Conservation (phyloP, 345 rosid genomes). For the Theobroma cacao region DNA sequence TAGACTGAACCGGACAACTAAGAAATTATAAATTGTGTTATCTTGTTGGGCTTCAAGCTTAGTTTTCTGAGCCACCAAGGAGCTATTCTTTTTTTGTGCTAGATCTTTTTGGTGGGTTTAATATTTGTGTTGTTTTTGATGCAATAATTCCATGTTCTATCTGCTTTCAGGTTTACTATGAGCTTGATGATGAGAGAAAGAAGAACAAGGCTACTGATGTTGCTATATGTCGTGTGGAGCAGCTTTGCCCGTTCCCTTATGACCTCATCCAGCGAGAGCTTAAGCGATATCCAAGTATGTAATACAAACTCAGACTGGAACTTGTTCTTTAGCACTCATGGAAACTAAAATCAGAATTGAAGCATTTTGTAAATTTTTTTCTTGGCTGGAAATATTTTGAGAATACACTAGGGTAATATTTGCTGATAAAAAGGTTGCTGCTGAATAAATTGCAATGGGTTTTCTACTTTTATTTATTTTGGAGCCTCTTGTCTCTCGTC, state of each 20-base stretch:
- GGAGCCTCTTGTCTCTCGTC: neutral
- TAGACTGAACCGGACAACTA: neutral
- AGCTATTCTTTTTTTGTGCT: too few species aligned
- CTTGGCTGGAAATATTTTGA: neutral
- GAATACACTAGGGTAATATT: neutral
- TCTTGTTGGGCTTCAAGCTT: neutral
- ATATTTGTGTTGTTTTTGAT: neutral
- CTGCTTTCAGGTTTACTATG: slow-evolving; percentile 50
- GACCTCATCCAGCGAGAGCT: slow-evolving; percentile 81
- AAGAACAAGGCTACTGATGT: slow-evolving; percentile 47
- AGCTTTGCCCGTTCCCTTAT: slow-evolving; percentile 77
- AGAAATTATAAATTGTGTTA: neutral
- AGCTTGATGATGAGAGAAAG: slow-evolving; percentile 67
- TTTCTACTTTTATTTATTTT: neutral
- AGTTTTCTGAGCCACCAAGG: neutral
- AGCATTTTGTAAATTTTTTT: neutral
- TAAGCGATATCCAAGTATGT: slow-evolving; percentile 71
- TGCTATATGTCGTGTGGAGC: slow-evolving; percentile 84
- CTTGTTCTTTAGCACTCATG: neutral
- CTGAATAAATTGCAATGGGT: neutral
- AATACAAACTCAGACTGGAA: neutral
- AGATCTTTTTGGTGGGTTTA: neutral
- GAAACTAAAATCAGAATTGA: neutral
- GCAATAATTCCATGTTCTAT: neutral
- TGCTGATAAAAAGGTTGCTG: neutral